Base-by-base conservation (phyloP, 371 early-diverging fungal genomes). In the Mortierella polycephala region DNA sequence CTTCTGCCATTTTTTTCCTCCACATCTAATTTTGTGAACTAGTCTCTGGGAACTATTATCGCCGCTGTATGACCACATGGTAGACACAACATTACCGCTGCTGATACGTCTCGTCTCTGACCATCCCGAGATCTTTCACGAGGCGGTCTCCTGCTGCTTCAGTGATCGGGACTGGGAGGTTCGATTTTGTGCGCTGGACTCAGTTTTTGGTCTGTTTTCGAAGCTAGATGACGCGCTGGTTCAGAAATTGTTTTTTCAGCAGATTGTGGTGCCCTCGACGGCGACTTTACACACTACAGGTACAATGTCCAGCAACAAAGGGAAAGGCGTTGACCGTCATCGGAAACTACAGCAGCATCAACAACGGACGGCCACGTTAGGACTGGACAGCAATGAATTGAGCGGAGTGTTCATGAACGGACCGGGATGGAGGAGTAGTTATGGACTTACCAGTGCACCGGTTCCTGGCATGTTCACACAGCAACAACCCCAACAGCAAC, bases 1-100 rank as follows among this genome's bases (percentile, higher is more conserved):
- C 30, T 30, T 30, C 4, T 30, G 30, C 2, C 30, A 1, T 2
- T 30, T 30, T 30, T 30, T 30, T 30, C 4, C 30, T 30, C 30
- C 30, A 2, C 30, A 30, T 51, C 21, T 14, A 7, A 42, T 50
- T 12, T 44, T 39, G 10, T 18, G 12, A 5, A 16, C 21, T 71
- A 80, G 74, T 46, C 53, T 80, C 3, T 80, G 81, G 81, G 74
- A 74, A 8, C 54, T 80, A 1, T 13, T 80, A 9, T 70, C 74
- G 16, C 81, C 81, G 1, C 21, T 73, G 57, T 60, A 80, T 14
- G 81, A 80, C 51, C 70, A 74, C n/a, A 66, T 80, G 67, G 55
- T 61, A 5, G 58, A 67, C 4, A 80, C 71, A 1, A 67, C 67
- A 1, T 53, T 80, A 9, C 74, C 81, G 8, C n/a, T 80, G 21